Evolutionary conservation across 148 eudicot species (phyloP), one percentile per base, ranked within the genome.

Genomic region (Camellia granthamiana): DNA sequence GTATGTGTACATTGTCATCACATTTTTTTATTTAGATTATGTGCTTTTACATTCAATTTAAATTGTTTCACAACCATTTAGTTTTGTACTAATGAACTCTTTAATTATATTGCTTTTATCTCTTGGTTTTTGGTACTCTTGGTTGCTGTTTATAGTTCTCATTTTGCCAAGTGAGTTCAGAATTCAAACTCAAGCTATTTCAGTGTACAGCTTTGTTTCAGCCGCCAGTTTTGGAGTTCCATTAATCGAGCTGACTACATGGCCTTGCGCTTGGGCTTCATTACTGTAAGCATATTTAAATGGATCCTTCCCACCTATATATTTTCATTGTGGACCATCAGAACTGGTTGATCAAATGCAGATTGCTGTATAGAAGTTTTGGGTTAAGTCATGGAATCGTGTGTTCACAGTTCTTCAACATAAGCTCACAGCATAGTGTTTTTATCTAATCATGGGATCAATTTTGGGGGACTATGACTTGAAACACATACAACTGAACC

Each of bases 201-300:
- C 85, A 74, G 67, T 67, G 54, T 85, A 55, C 91, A 93, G 97
- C 92, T 93, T 83, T 93, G 95, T 87, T 93, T 93, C 91, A 84
- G 91, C 81, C 93, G 93, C 77, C 95, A 93, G 55, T 91, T 90
- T 74, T 88, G 91, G 91, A 93, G 90, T 86, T 93, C 97, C 3
- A 91, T 93, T 49, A 86, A 79, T 79, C 88, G 86, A 84, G 88
- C 91, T 55, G 97, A 93, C 79, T 93, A 93, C 81, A 81, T 70
- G 83, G 94, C 93, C 80, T 79, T 91, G 80, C 88, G 95, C 47
- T 84, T 87, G 60, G 93, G 93, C 21, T 93, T 93, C 74, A 79
- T 93, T 59, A 87, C 90, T 62, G 95, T 93, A 79, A 89, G 93
- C 85, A 54, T 3, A 51, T 47, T 46, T 21, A 69, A 64, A 43